Evolutionary conservation across 495 filamentous ascomycete species (phyloP), one percentile per base, ranked within the genome.

Genomic region (Platismatia glauca): DNA sequence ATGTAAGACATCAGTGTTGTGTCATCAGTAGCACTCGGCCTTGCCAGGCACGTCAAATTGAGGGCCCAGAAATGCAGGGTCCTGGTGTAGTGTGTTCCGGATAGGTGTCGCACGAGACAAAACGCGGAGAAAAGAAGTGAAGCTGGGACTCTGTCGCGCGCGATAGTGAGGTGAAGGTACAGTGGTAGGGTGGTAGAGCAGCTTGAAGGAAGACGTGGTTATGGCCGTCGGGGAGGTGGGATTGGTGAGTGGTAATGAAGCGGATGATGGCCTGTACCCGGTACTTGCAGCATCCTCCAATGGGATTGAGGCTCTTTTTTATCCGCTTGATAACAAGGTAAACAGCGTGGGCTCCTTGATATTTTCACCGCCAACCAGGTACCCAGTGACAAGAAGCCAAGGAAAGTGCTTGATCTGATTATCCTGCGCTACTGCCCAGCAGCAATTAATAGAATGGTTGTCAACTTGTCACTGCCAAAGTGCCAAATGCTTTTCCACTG

Each of bases 1-100:
- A 60, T 43, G 48, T 56, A 15, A 66, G 64, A 58, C 67, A 60
- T 69, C 64, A 68, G 62, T 62, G 38, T 41, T 35, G 39, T 55
- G 16, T 62, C 31, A 56, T 22, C 13, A 7, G 31, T 41, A 24
- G 20, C 18, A 31, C 29, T 44, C 43, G 37, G 29, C 37, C 15
- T 31, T 41, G 29, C 31, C 24, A 39, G 33, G 56, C 34, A 43
- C 4, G 16, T 39, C 20, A 27, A 27, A 58, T 4, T 58, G 27
- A 38, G 31, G 56, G 15, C 16, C 18, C 27, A 39, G 35, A 38
- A 18, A 58, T 39, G 35, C 22, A 38, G 56, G 31, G 56, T 58
- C 56, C 16, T 41, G 35, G 16, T 58, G 39, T 39, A 38, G 34
- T 39, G 56, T 27, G 4, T 34, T 16, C 35, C 24, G 56, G 34